A percentile compares a stretch with the other conserved stretches of the same genome.
These are phyloP conservation scores for Aegilops tauschii DNA, from an alignment of 176 grass and related monocot genomes.

Conservation along the genomic window DNA sequence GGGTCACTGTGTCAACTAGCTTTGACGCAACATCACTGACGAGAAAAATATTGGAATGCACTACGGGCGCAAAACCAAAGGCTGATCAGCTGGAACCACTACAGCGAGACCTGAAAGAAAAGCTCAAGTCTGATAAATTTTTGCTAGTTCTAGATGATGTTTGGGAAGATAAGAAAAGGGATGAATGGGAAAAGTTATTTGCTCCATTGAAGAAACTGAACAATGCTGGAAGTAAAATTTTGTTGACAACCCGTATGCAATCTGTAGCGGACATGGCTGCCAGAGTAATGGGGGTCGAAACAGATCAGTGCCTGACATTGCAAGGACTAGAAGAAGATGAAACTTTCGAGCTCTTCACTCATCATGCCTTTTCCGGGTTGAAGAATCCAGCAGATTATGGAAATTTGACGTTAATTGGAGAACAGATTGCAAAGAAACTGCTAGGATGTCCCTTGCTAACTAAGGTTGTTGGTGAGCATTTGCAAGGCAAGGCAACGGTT, in stretches of 20 bases:
- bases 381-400: conserved; percentile 6
- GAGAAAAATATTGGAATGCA: not conserved
- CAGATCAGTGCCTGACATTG: not conserved
- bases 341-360: conserved; percentile 34
- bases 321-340: conserved; percentile 28
- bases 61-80: not conserved
- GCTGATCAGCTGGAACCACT: not conserved
- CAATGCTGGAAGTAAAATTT: conserved; percentile 32
- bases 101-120: conserved; percentile 18
- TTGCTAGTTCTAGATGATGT: conserved; percentile 47
- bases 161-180: conserved; percentile 9
- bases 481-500: not conserved
- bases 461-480: conserved; percentile 32
- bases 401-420: not conserved
- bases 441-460: conserved; percentile 46
- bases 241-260: conserved; percentile 30
- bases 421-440: conserved; percentile 23
- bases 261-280: not conserved
- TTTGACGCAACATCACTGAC: not conserved
- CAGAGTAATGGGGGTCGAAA: not conserved
- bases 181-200: conserved; percentile 28
- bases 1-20: conserved; percentile 25
- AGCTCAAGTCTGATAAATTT: not conserved
- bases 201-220: conserved; percentile 21
- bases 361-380: conserved; percentile 16